Evolutionary conservation across 495 filamentous ascomycete genomes (phyloP), one percentile per base, ranked within the genome.

Genomic region (Aspergillus haitiensis): DNA sequence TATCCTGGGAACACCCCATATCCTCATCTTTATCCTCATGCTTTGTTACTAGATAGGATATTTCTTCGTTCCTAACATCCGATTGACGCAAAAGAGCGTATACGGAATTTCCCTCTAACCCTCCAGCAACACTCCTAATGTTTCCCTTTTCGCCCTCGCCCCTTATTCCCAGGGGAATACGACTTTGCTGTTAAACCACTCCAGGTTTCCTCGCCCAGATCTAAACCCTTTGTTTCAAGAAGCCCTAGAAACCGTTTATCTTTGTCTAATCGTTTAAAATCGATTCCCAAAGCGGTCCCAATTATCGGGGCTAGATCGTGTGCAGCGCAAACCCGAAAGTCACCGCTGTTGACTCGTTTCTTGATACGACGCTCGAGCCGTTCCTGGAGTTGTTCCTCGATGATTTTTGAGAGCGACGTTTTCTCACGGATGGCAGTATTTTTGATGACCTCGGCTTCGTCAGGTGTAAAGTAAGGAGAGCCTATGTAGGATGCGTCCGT

Each of bases 271-370:
- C 59, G 54, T 58, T 70, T 70, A 6, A 64, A 48, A 21, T 65
- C 63, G 33, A 70, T 68, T 12, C 53, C 52, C 49, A 70, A 58
- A 0, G 42, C 46, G 12, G 58, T 58, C 15, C 59, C 67, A 9
- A 71, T 47, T 33, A 68, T 60, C 5, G 65, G 65, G 32, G 65
- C 65, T 2, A 72, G 34, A 48, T 72, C 62, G 51, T 72, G 69
- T 5, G 63, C 65, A 21, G 67, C 67, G 49, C 65, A 70, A 32
- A 70, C 67, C 0, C 69, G 62, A 58, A 57, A 64, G 53, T 69
- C 66, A 7, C 55, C 37, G n/a, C 57, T 62, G 18, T 67, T 49
- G 27, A 60, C 50, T 0, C 61, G 64, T 44, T 69, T 69, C 58
- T 66, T 66, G 31, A 48, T 60, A 9, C 64, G 52, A 3, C 63